Conservation (phyloP, 2,329 filamentous ascomycete genomes). For the Colletotrichum cuscutae region DNA sequence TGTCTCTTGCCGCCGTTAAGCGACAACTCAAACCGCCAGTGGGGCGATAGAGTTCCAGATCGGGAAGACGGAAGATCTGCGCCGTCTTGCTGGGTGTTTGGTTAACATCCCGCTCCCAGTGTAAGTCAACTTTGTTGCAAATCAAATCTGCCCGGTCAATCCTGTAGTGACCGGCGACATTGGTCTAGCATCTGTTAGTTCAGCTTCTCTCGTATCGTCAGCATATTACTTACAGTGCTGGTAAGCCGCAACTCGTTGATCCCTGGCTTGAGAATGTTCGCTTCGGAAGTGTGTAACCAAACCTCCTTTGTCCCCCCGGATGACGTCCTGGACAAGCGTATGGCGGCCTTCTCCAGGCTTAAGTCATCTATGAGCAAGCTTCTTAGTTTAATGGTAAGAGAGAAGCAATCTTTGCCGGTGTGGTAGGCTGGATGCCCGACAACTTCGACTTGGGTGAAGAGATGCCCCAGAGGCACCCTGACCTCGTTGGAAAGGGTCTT, state of each 20-base stretch:
- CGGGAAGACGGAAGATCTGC: conserved; percentile 67
- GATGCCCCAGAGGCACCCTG: conserved; percentile 74
- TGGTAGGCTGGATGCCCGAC: conserved; percentile 76
- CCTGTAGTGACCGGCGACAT: conserved; percentile 78
- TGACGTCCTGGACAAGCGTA: conserved; percentile 41
- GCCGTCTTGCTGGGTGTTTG: conserved; percentile 57
- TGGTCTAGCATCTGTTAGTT: conserved; percentile 58
- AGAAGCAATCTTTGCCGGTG: conserved; percentile 79
- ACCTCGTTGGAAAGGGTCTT: conserved; percentile 65
- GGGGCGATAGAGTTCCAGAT: conserved; percentile 79
- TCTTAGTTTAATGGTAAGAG: conserved; percentile 72
- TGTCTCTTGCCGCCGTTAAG: conserved; percentile 73
- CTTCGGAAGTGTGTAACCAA: conserved; percentile 44
- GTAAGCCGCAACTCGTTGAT: conserved; percentile 44
- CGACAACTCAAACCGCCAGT: conserved; percentile 74
- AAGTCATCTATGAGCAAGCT: conserved; percentile 80
- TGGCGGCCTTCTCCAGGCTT: conserved; percentile 64
- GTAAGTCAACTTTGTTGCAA: conserved; percentile 71
- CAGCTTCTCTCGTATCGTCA: not conserved
- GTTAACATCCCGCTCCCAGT: conserved; percentile 69
- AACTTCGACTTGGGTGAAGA: conserved; percentile 78
- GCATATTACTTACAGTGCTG: conserved; percentile 45
- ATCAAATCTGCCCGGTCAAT: conserved; percentile 77
- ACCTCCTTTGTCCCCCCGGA: conserved; percentile 59
- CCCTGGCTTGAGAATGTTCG: conserved; percentile 64